Evolutionary conservation across 2,329 filamentous ascomycete species (phyloP), one percentile per base, ranked within the genome.

Genomic region (Celoporthe dispersa): DNA sequence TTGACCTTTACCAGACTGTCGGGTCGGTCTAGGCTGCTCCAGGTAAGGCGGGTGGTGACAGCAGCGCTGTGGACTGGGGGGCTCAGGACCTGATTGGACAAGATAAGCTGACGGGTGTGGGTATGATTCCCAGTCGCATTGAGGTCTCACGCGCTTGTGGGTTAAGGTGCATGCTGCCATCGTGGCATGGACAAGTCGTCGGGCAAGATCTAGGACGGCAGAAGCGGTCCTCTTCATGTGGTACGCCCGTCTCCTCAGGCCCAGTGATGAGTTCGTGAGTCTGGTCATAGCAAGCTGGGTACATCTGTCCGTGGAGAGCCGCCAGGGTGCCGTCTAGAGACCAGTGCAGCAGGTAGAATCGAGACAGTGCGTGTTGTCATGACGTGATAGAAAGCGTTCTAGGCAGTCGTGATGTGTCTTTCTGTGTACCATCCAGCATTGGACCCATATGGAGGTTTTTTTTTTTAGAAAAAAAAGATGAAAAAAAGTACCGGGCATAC

Each of bases 1-100:
- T 68, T 57, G 44, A 35, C 9, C 33, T 44, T 61, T 68, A 68
- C 69, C 69, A 70, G 55, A 68, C 66, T 70, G 69, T 66, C 69
- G 69, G 69, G 69, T 57, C 53, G 44, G 55, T 41, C 69, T 68
- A 68, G 39, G 57, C 69, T 63, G 41, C 3, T 39, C 33, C 33
- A 2, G 55, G 63, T n/a, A 67, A 70, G 68, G 69, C 51, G 41
- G 61, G 39, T 31, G 57, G 62, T 70, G 66, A 70, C 57, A n/a
- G 62, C 44, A 59, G 25, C 31, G 55, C 37, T 51, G 39, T 39
- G 11, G 39, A 62, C 35, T 67, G 39, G 28, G 33, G 9, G 16
- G 41, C n/a, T 31, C 14, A 44, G 60, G 12, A 63, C 22, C 16
- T 60, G 33, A 37, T 60, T 60, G 57, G 57, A 37, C 31, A 37